These are phyloP conservation scores for Fusarium chuoi DNA, from an alignment of 2,329 filamentous ascomycete genomes.

Conservation along the genomic window DNA sequence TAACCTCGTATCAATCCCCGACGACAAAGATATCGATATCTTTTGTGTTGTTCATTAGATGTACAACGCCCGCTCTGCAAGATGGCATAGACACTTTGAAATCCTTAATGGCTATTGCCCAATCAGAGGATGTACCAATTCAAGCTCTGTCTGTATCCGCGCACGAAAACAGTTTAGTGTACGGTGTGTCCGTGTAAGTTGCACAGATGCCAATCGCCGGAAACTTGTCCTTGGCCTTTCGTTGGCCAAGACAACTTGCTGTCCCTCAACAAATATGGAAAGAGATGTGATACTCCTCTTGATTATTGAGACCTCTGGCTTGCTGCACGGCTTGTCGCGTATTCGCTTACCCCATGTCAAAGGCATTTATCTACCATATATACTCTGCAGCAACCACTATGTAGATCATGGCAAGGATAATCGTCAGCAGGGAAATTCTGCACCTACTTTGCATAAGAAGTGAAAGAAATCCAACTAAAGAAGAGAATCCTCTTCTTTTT, in stretches of 20 bases:
- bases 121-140: neutral
- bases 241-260: neutral
- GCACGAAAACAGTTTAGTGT: neutral
- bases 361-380: neutral
- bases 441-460: neutral
- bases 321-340: neutral
- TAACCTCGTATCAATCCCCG: conserved; percentile 11
- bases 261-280: neutral
- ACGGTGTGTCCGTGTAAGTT: neutral
- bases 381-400: neutral
- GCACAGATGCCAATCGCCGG: neutral
- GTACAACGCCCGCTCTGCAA: neutral
- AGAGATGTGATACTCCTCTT: neutral
- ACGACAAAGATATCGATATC: neutral
- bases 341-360: neutral
- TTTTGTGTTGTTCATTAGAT: neutral
- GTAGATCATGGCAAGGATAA: neutral
- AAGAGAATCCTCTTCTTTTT: neutral
- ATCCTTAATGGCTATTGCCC: rapidly evolving
- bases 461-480: neutral
- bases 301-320: neutral
- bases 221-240: neutral
- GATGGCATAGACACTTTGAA: rapidly evolving
- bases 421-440: neutral
- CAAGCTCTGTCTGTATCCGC: neutral